Conservation (phyloP, 331 rosid genomes). For the Quercus tomentella region DNA sequence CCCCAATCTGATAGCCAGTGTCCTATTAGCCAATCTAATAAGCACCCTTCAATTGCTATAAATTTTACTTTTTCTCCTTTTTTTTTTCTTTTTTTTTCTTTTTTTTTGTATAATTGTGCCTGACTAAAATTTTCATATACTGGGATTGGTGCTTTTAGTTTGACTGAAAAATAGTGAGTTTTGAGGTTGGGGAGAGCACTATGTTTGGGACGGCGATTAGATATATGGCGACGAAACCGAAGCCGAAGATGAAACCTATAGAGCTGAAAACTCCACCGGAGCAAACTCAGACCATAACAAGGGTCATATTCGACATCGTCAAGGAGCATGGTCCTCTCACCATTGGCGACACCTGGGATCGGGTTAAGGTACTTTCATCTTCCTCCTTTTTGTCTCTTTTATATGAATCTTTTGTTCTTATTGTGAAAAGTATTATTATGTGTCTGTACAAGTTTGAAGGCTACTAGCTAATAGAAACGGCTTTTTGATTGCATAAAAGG, state of each 20-base stretch:
- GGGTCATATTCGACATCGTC: constrained; percentile 64
- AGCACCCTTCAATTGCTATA: too few species aligned
- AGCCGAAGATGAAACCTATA: constrained; percentile 58
- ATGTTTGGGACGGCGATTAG: constrained; percentile 50
- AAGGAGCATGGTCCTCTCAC: constrained; percentile 87
- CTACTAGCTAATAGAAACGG: background rate
- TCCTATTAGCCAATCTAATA: too few species aligned
- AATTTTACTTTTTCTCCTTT: too few species aligned
- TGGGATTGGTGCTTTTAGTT: background rate
- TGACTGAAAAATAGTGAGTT: background rate
- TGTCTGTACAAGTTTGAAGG: background rate
- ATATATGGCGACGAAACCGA: constrained; percentile 44
- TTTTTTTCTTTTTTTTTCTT: too few species aligned
- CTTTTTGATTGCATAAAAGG: background rate
- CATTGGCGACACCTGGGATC: constrained; percentile 68
- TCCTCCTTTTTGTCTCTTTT: background rate
- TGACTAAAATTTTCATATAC: too few species aligned
- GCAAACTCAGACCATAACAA: constrained; percentile 59
- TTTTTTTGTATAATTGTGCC: too few species aligned
- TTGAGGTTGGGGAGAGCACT: constrained; percentile 2
- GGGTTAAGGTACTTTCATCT: constrained; percentile 39
- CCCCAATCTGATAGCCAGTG: too few species aligned
- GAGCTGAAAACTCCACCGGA: constrained; percentile 66
- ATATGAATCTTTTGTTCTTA: background rate
- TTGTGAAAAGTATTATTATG: background rate